phyloP scores from a whole-genome alignment of 1,284 basidiomycete genomes.

The Apiotrichum akiyoshidainum region DNA sequence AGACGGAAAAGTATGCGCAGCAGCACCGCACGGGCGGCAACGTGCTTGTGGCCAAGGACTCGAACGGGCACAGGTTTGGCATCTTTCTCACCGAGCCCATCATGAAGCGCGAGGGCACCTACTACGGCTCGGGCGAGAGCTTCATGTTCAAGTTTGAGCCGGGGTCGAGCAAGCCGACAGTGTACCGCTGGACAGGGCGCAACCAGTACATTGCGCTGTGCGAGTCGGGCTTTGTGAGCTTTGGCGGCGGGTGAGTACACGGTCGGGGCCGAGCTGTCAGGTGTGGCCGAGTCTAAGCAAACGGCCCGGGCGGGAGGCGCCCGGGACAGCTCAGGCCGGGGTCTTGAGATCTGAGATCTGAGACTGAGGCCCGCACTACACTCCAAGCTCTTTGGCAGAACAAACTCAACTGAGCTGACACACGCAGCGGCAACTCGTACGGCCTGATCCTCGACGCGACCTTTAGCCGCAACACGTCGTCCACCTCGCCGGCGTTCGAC shows the following conservation, averaged over 20 bases:
- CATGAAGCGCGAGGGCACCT: slow-evolving; percentile 58
- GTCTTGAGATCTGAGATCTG: no score
- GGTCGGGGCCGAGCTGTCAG: no score
- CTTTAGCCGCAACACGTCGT: slow-evolving; percentile 77
- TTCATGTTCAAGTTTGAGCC: slow-evolving; percentile 59
- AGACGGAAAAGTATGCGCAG: slow-evolving; percentile 53
- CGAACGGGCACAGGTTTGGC: slow-evolving; percentile 66
- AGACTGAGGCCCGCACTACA: no score
- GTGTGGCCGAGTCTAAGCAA: no score
- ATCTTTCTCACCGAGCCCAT: slow-evolving; percentile 75
- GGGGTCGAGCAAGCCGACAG: slow-evolving; percentile 53
- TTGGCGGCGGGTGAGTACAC: slow-evolving; percentile 76
- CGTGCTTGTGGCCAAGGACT: slow-evolving; percentile 62
- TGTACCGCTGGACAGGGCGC: slow-evolving; percentile 82
- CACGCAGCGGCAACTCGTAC: slow-evolving; percentile 76
- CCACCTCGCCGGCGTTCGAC: slow-evolving; percentile 77
- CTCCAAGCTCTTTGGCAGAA: no score
- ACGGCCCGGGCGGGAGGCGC: no score
- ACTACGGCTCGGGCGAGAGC: slow-evolving; percentile 74
- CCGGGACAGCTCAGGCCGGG: no score
- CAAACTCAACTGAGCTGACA: background rate
- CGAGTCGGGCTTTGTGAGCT: slow-evolving; percentile 72
- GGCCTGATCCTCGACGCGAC: slow-evolving; percentile 85
- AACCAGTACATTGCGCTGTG: slow-evolving; percentile 90
- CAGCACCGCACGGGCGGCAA: slow-evolving; percentile 52